Percentiles rank a stretch among this genome's conserved stretches.
These are phyloP conservation scores for Maudiozyma serrabonitensis DNA, from an alignment of 805 yeast genomes.

Conservation along the genomic window DNA sequence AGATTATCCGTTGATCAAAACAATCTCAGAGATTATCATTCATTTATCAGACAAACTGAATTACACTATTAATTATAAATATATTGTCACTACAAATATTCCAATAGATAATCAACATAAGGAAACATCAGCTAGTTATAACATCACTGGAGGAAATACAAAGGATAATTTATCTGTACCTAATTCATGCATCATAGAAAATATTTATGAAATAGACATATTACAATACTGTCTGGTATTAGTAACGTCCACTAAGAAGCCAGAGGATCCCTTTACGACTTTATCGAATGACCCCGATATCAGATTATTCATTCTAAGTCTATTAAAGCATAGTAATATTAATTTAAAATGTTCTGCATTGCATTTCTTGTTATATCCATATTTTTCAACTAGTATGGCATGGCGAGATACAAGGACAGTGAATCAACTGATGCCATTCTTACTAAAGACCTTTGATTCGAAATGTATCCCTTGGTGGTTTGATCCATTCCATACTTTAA, in stretches of 20 bases:
- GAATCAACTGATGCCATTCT: conserved; percentile 18
- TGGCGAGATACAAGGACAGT: conserved; percentile 12
- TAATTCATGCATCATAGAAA: conserved; percentile 14
- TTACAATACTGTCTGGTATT: conserved; percentile 13
- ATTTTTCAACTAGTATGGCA: conserved; percentile 4
- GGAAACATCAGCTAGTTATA: neutral
- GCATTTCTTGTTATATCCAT: conserved; percentile 13
- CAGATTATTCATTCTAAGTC: conserved; percentile 14
- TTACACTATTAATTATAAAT: conserved; percentile 14
- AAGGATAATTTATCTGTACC: conserved; percentile 10
- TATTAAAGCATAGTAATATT: conserved; percentile 16
- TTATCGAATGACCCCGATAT: conserved; percentile 13
- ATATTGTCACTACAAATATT: conserved; percentile 8
- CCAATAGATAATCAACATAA: neutral
- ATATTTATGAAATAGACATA: conserved; percentile 12
- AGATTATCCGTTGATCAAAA: neutral
- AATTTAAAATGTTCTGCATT: conserved; percentile 17
- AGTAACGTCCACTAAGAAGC: conserved; percentile 3
- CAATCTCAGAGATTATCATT: conserved; percentile 8
- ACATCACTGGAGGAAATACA: neutral
- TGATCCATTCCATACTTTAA: conserved; percentile 22
- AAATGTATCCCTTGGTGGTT: conserved; percentile 26
- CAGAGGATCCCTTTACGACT: neutral
- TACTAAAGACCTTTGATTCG: conserved; percentile 18
- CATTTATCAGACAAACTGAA: conserved; percentile 11